Conservation (phyloP, 805 yeast genomes). For the Ogataea pilisensis region DNA sequence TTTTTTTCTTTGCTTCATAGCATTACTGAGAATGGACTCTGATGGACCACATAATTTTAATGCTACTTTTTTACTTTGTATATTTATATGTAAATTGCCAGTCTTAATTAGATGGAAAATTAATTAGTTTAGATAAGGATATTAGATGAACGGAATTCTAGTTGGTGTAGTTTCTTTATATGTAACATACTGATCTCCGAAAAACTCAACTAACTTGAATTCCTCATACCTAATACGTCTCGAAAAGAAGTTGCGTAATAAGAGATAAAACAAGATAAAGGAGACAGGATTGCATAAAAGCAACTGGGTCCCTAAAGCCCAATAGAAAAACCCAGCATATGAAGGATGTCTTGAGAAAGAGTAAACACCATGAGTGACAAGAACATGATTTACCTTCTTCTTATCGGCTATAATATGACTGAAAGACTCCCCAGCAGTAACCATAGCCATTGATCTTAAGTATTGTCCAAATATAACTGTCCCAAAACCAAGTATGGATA, state of each 20-base stretch:
- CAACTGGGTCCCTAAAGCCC: constrained; percentile 88
- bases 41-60: no score
- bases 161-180: constrained; percentile 51
- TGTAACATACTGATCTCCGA: constrained; percentile 57
- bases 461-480: constrained; percentile 59
- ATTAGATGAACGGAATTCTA: constrained; percentile 63
- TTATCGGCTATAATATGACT: constrained; percentile 68
- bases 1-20: no score
- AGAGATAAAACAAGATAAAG: constrained; percentile 45
- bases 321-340: constrained; percentile 85
- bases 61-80: no score
- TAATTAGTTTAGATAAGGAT: no score
- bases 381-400: constrained; percentile 50
- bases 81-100: background rate
- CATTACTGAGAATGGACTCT: no score
- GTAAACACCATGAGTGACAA: constrained; percentile 77
- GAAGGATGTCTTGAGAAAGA: constrained; percentile 75
- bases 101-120: background rate
- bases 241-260: constrained; percentile 66
- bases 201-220: constrained; percentile 54
- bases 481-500: constrained; percentile 41
- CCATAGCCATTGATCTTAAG: constrained; percentile 75
- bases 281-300: constrained; percentile 64
- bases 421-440: constrained; percentile 80
- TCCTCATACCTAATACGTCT: constrained; percentile 74